Percentiles rank a stretch among this genome's conserved stretches.
phyloP scores from a whole-genome alignment of 768 basidiomycete species.

The Collybia nuda region DNA sequence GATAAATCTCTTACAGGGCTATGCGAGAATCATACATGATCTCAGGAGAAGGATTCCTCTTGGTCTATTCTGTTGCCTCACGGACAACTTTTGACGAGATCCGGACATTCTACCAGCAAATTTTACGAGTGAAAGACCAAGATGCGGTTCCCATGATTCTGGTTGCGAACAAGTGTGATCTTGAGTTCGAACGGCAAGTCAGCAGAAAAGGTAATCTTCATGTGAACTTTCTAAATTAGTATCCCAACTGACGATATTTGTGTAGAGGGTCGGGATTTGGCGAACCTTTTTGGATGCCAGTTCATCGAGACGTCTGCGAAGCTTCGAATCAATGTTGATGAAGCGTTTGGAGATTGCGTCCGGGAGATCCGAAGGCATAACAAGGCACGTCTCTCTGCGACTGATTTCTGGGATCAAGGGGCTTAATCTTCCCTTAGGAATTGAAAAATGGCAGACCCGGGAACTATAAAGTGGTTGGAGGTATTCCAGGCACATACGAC shows the following conservation, averaged over 20 bases:
- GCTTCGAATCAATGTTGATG: conserved; percentile 94
- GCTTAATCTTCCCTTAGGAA: conserved; percentile 42
- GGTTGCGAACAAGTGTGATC: conserved; percentile 95
- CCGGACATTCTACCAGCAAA: conserved; percentile 93
- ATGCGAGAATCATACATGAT: conserved; percentile 99
- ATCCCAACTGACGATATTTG: no score
- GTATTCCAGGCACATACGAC: conserved; percentile 48
- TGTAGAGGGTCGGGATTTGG: conserved; percentile 94
- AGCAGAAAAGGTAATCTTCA: conserved; percentile 75
- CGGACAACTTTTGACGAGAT: conserved; percentile 98
- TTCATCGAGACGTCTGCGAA: conserved; percentile 98
- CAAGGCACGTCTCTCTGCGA: conserved; percentile 52
- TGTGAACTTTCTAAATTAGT: no score
- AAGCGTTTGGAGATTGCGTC: conserved; percentile 91
- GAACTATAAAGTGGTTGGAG: conserved; percentile 41
- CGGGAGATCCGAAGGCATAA: conserved; percentile 93
- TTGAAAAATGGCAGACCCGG: conserved; percentile 76
- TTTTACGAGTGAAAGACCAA: conserved; percentile 94
- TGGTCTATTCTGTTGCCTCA: conserved; percentile 97
- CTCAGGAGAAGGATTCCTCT: conserved; percentile 95
- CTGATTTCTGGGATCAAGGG: neutral
- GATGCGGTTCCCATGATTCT: conserved; percentile 94
- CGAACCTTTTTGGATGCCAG: conserved; percentile 90
- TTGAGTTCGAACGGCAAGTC: conserved; percentile 95
- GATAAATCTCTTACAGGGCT: conserved; percentile 51